These are phyloP conservation scores for Ramalina intermedia DNA, from an alignment of 495 filamentous ascomycete species.

Conservation along the genomic window DNA sequence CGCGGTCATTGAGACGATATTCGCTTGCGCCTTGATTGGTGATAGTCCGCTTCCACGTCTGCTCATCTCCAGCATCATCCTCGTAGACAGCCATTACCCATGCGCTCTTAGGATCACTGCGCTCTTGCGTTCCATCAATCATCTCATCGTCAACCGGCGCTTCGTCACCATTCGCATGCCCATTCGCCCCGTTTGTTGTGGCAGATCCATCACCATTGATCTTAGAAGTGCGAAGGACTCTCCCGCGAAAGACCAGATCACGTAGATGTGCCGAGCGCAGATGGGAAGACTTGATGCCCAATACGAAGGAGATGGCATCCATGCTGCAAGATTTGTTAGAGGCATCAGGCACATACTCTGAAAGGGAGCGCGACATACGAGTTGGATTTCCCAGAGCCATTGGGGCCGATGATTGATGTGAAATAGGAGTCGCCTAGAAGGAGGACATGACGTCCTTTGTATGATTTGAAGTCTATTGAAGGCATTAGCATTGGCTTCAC, in stretches of 20 bases:
- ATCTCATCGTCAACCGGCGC: conserved; percentile 37
- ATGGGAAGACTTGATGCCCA: conserved; percentile 96
- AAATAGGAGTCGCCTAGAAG: conserved; percentile 98
- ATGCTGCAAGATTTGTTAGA: conserved; percentile 45
- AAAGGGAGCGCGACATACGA: conserved; percentile 45
- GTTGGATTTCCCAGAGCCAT: conserved; percentile 99
- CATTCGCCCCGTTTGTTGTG: conserved; percentile 29
- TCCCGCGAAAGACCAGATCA: conserved; percentile 91
- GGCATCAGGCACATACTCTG: neutral
- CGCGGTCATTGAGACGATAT: conserved; percentile 86
- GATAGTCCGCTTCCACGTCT: conserved; percentile 89
- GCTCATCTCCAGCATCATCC: conserved; percentile 90
- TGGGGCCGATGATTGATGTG: conserved; percentile 97
- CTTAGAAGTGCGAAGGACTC: conserved; percentile 79
- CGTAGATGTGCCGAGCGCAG: conserved; percentile 87
- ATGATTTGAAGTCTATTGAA: conserved; percentile 88
- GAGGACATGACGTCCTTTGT: conserved; percentile 87
- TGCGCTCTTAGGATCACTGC: conserved; percentile 73
- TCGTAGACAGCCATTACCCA: conserved; percentile 99
- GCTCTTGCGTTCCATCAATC: conserved; percentile 29
- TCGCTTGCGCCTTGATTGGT: conserved; percentile 81
- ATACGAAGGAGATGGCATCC: conserved; percentile 98
- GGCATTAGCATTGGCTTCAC: conserved; percentile 17
- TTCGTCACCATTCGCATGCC: conserved; percentile 35
- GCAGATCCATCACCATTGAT: conserved; percentile 77